Conservation (phyloP, 768 basidiomycete genomes). For the Rhodocollybia butyracea region DNA sequence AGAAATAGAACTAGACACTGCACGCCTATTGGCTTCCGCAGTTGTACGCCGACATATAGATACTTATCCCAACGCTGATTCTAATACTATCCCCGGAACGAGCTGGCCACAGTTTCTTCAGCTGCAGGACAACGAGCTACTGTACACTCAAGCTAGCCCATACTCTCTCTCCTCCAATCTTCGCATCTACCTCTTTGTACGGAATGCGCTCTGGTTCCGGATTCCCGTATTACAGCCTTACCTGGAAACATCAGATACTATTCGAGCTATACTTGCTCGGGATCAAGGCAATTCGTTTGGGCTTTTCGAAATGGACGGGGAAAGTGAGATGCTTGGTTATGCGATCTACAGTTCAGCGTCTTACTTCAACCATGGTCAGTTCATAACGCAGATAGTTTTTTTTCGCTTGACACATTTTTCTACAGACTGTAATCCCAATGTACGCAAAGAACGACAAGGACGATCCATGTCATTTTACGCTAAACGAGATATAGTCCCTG, state of each 20-base stretch:
- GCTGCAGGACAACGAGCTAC: slow-evolving; percentile 58
- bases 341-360: slow-evolving; percentile 55
- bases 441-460: slow-evolving; percentile 35
- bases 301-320: slow-evolving; percentile 54
- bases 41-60: slow-evolving; percentile 43
- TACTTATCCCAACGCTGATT: slow-evolving; percentile 17
- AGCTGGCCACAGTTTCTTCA: slow-evolving; percentile 48
- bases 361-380: slow-evolving; percentile 67
- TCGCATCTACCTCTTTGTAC: slow-evolving; percentile 53
- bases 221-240: slow-evolving; percentile 25
- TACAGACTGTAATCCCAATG: slow-evolving; percentile 40
- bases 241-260: slow-evolving; percentile 35
- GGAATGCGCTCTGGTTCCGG: slow-evolving; percentile 25
- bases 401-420: not conserved
- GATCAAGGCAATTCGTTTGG: slow-evolving; percentile 70
- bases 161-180: slow-evolving; percentile 50
- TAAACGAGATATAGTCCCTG: slow-evolving; percentile 27
- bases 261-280: slow-evolving; percentile 53
- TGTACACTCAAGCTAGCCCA: slow-evolving; percentile 42
- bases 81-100: slow-evolving; percentile 6
- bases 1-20: slow-evolving; percentile 58
- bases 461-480: slow-evolving; percentile 36
- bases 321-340: slow-evolving; percentile 63
- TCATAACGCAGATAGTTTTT: not conserved
- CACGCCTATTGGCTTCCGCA: slow-evolving; percentile 50